Base-by-base conservation (phyloP, 2,329 filamentous ascomycete species). In the Neophaeococcomyces mojaviensis region DNA sequence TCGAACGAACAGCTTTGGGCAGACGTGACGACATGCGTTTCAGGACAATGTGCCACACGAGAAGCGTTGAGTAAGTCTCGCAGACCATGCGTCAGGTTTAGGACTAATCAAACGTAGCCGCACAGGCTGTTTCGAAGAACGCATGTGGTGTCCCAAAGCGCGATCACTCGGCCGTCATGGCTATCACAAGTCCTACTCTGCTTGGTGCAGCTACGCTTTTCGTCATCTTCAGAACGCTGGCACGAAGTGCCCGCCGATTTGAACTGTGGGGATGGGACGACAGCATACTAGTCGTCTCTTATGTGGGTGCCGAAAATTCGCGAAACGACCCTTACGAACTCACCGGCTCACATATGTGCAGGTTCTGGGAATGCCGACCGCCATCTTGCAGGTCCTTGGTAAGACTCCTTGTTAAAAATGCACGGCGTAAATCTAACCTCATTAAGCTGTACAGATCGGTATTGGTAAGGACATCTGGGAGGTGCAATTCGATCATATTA, bases 391-490 rank as follows among this genome's bases (percentile, higher is more conserved):
- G n/a, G n/a, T n/a, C n/a, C n/a, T n/a, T n/a, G n/a, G n/a, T n/a
- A n/a, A n/a, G n/a, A n/a, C n/a, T n/a, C n/a, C n/a, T n/a, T n/a
- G n/a, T n/a, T n/a, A n/a, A n/a, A n/a, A n/a, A n/a, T n/a, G n/a
- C n/a, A n/a, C n/a, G n/a, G n/a, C n/a, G n/a, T n/a, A n/a, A n/a
- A n/a, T n/a, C n/a, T n/a, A n/a, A n/a, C n/a, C n/a, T 3, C 3
- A 13, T 16, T 15, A 15, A 28, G 39, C n/a, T 9, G 18, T 30
- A 26, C 19, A 65, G 8, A 48, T 60, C 35, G 70, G 69, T 2
- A 59, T 72, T 3, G 69, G 70, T 6, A 59, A 57, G 20, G 68
- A 73, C 47, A 67, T 72, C 51, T 73, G 70, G 69, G 66, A 61
- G 26, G 57, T 73, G 3, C 57, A 63, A 1, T 64, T 65, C 28